Base-by-base conservation (phyloP, 2,329 filamentous ascomycete species). In the Colletotrichum melonis region DNA sequence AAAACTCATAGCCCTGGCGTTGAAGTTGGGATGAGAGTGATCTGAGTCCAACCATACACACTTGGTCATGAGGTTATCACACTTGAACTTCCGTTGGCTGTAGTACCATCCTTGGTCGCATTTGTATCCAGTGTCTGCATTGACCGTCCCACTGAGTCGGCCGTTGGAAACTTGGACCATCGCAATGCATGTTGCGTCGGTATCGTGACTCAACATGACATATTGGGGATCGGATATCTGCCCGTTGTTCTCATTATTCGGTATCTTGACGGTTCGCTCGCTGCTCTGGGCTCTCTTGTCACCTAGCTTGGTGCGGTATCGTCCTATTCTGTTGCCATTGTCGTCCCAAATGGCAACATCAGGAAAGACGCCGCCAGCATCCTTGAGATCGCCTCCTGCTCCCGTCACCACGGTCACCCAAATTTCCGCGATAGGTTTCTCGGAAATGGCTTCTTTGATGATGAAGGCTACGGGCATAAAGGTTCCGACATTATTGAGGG, bases 61-160 rank as follows among this genome's bases (percentile, higher is more conserved):
- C 24, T 72, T 73, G 22, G 75, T 73, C 57, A 12, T 73, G 32
- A 69, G 57, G 26, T 71, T 63, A 24, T 72, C 49, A 19, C 54
- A 56, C 1, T 74, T 76, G 49, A 77, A 68, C 28, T 35, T 42
- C 46, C 65, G 66, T 6, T 75, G 24, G 65, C 78, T 78, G 56
- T 64, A 52, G 56, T 76, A 77, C 78, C 78, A 79, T 22, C 70
- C 73, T 42, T 74, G 67, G 9, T 75, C 76, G 63, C 77, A 79
- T n/a, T 14, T 69, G 26, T 70, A 69, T 8, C 76, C 75, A 22
- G 74, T 72, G 46, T 79, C 78, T 35, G 76, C 78, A 16, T 72
- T 75, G 46, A 75, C 77, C 26, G 73, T 60, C 2, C 57, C 62
- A 12, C 52, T 66, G 8, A 76, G 62, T 22, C 64, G 63, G 30